Base-by-base conservation (phyloP, 2,329 filamentous ascomycete species). In the Alternaria solani region DNA sequence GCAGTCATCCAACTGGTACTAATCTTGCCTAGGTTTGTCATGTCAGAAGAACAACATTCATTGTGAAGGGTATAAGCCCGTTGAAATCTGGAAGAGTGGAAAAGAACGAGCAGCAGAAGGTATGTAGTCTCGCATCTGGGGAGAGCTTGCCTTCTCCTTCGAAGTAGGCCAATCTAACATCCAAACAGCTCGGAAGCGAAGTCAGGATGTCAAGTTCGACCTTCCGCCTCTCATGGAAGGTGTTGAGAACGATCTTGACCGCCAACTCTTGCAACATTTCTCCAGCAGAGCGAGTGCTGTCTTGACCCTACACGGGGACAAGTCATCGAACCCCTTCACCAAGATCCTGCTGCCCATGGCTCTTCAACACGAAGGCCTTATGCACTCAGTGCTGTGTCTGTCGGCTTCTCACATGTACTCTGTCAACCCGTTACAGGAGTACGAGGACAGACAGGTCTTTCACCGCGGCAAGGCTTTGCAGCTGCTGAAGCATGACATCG, bases 31-130 rank as follows among this genome's bases (percentile, higher is more conserved):
- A 93, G 90, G 91, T 70, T 85, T 92, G 78, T 96, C 96, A 71
- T 97, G 93, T 74, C 90, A 95, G 80, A 97, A 96, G 84, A 97
- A 96, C 76, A 92, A 93, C 8, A 92, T 96, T 12, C 88, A 94
- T 12, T 97, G 93, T 75, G 93, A 96, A 79, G 93, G 93, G 12
- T 97, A 96, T 74, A 91, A 92, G 51, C 90, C 92, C 63, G 93
- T 93, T 75, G 90, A 92, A 59, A 86, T 93, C 53, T 97, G 93
- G 93, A 92, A 89, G 77, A 94, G 92, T 73, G 92, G 93, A 28
- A 92, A 88, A 75, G 91, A 94, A 77, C 90, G 85, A 73, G 85
- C 87, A 34, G 89, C 91, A 81, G 88, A 92, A 77, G 81, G 84
- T 85, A 38, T 36, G 68, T 47, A 5, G 26, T 23, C 11, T 20